These are phyloP conservation scores for Paramecium bursaria DNA, from an alignment of 73 alveolate species.

Conservation along the genomic window DNA sequence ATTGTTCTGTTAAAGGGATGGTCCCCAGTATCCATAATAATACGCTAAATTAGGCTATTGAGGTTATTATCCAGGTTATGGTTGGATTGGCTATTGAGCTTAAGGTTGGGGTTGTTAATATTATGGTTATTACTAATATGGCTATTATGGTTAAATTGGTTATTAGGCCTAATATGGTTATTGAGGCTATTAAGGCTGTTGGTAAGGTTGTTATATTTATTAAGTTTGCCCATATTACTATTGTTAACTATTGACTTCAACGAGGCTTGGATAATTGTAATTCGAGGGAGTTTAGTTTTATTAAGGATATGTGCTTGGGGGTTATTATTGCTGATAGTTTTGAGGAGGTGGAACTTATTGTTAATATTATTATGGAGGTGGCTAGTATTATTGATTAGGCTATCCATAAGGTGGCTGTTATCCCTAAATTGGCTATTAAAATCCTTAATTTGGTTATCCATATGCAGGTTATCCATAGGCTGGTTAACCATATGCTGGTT, in stretches of 20 bases:
- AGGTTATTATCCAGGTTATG: background rate
- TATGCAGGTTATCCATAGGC: background rate
- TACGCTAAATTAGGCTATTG: constrained; percentile 5
- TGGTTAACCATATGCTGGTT: background rate
- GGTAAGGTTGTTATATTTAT: background rate
- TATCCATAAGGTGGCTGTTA: constrained; percentile 22
- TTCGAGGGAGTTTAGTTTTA: background rate
- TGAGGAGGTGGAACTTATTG: background rate
- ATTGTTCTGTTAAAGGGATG: background rate
- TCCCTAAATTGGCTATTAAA: background rate
- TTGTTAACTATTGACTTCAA: background rate
- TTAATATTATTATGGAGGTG: background rate
- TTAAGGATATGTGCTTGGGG: too few relatives aligned
- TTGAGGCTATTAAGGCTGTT: background rate
- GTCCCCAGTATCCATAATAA: constrained; percentile 62
- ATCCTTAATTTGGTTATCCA: background rate
- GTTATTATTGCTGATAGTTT: background rate
- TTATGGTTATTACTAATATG: background rate
- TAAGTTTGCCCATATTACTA: background rate
- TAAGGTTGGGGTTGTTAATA: too few relatives aligned
- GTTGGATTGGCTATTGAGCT: background rate
- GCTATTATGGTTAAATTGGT: background rate
- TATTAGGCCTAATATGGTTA: background rate
- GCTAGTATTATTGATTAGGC: constrained; percentile 8
- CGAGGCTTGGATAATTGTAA: background rate